Evolutionary conservation across 352 stramenopile species (phyloP), one percentile per base, ranked within the genome.

Genomic region (Globisporangium ultimum): DNA sequence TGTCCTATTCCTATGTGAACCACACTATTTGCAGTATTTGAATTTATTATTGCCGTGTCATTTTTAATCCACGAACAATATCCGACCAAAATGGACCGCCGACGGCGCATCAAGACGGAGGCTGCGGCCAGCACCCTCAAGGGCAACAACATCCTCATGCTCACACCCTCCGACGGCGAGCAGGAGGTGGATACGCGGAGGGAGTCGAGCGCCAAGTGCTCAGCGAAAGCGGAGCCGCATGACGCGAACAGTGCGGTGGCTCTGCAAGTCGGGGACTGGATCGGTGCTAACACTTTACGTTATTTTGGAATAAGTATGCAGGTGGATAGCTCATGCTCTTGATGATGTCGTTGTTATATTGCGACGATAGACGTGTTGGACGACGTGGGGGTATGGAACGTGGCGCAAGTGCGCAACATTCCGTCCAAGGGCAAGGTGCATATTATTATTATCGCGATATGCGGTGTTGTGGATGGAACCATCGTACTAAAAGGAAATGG

Each of bases 311-410:
- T 17, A 49, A 24, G 24, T n/a, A n/a, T 52, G 28, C 4, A 36
- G 28, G 28, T 10, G 28, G 24, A 34, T 34, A 18, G 43, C 43
- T 20, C 9, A 56, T 22, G 50, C 17, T 21, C 41, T 58, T 14
- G 36, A 11, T 9, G 24, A 18, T 32, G 10, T 21, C 14, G 24
- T 18, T 54, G 24, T 2, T 48, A 45, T 47, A 28, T 14, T 3
- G 20, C 15, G 21, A 14, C 13, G 14, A 28, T 53, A 90, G 80
- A 90, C 51, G 78, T 87, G 3, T 58, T 90, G 67, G 78, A 90
- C 49, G 47, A 54, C 50, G 78, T 84, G 54, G 80, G 76, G 18
- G 70, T 84, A 40, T 90, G 80, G 80, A 90, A 90, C 49, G 78
- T 87, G 20, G 80, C 78, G 43, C 72, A 72, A 48, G 72, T 88